These are phyloP conservation scores for Penicillium paxilli DNA, from an alignment of 495 filamentous ascomycete genomes.

Conservation along the genomic window DNA sequence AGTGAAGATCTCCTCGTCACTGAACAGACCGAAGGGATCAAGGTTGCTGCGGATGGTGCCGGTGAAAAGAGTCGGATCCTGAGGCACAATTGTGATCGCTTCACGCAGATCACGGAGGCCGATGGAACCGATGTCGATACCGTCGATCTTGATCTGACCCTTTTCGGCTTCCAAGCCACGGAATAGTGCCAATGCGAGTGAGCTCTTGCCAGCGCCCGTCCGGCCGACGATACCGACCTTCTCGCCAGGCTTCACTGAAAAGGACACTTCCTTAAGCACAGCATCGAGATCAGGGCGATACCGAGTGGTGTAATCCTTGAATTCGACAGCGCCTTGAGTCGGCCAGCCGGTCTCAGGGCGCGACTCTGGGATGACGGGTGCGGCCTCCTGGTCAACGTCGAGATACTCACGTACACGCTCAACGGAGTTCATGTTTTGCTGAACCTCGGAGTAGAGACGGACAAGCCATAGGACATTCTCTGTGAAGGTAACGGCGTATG, in stretches of 20 bases:
- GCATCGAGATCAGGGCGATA: constrained; percentile 86
- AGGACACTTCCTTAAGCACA: constrained; percentile 79
- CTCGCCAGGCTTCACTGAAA: constrained; percentile 82
- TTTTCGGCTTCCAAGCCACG: constrained; percentile 90
- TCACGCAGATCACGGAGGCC: constrained; percentile 90
- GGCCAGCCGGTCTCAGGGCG: constrained; percentile 83
- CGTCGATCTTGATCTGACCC: constrained; percentile 89
- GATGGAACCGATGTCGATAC: constrained; percentile 82
- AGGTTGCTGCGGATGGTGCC: constrained; percentile 95
- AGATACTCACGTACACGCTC: constrained; percentile 97
- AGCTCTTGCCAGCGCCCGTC: constrained; percentile 97
- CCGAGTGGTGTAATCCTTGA: constrained; percentile 82
- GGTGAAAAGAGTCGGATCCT: constrained; percentile 96
- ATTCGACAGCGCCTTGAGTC: constrained; percentile 79
- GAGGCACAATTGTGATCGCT: constrained; percentile 95
- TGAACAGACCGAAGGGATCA: constrained; percentile 90
- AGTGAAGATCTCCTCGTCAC: constrained; percentile 86
- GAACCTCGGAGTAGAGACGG: constrained; percentile 89
- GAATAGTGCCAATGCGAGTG: constrained; percentile 93
- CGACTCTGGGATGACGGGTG: constrained; percentile 72
- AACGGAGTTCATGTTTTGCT: constrained; percentile 99
- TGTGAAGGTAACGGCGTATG: constrained; percentile 97
- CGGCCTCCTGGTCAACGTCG: constrained; percentile 92
- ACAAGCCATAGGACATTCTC: constrained; percentile 98
- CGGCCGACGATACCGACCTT: constrained; percentile 97